These are phyloP conservation scores for Pelargonium australe DNA, from an alignment of 441 rosid species.

Conservation along the genomic window DNA sequence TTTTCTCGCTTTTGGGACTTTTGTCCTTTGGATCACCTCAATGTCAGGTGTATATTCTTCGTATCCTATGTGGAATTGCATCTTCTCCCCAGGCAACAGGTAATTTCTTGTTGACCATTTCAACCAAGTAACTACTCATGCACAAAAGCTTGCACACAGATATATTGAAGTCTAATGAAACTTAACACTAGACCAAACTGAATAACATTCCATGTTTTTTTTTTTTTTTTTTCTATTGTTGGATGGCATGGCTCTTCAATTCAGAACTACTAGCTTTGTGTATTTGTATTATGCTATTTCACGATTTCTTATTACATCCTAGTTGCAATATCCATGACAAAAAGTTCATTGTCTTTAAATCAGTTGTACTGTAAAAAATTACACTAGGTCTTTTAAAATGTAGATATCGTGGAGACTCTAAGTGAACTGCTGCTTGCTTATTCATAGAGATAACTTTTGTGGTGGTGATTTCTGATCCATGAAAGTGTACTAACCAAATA, in stretches of 20 bases:
- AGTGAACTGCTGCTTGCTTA: neutral
- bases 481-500: neutral
- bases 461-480: neutral
- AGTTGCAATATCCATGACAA: too few species aligned
- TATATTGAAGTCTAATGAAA: neutral
- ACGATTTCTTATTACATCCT: too few species aligned
- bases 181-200: neutral
- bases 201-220: too few species aligned
- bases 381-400: too few species aligned
- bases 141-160: neutral
- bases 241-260: too few species aligned
- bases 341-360: too few species aligned
- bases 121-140: neutral
- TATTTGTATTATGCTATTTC: too few species aligned
- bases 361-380: too few species aligned
- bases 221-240: too few species aligned
- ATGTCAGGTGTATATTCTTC: conserved; percentile 30
- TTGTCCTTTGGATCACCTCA: conserved; percentile 25
- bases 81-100: conserved; percentile 42
- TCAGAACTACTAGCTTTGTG: too few species aligned
- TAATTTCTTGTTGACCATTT: conserved; percentile 12
- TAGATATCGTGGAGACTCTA: too few species aligned
- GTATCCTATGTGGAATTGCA: conserved; percentile 30
- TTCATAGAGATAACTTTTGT: neutral
- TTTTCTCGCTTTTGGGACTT: conserved; percentile 23